Evolutionary conservation across 345 rosid species (phyloP).

Genomic region (Erysimum cheiranthoides): DNA sequence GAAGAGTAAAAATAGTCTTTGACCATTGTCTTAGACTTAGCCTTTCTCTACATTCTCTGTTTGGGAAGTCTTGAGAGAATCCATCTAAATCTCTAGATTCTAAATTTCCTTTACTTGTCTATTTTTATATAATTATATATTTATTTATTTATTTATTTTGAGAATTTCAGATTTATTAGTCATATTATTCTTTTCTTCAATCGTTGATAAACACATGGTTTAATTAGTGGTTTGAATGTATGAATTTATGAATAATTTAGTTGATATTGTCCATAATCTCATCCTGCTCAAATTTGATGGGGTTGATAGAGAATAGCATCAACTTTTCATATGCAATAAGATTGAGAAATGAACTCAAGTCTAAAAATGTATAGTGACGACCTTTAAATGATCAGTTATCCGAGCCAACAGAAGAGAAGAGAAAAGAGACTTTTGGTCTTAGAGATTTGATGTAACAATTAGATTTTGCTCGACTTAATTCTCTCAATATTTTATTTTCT

Average conservation of each 20-base stretch:
- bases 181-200: background rate
- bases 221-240: background rate
- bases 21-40: conserved; percentile 21
- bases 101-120: background rate
- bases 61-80: background rate
- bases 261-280: background rate
- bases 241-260: background rate
- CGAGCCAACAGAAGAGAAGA: no score
- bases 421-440: no score
- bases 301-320: background rate
- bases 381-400: no score
- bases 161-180: background rate
- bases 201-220: background rate
- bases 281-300: background rate
- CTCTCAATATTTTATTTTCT: no score
- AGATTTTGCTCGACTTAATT: no score
- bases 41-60: conserved; percentile 14
- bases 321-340: background rate
- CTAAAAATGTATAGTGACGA: no score
- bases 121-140: background rate
- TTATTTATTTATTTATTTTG: background rate
- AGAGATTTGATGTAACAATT: no score
- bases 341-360: background rate
- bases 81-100: conserved; percentile 7
- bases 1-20: conserved; percentile 1